phyloP scores from a whole-genome alignment of 768 basidiomycete genomes.

The Sistotremastrum niveocremeum region DNA sequence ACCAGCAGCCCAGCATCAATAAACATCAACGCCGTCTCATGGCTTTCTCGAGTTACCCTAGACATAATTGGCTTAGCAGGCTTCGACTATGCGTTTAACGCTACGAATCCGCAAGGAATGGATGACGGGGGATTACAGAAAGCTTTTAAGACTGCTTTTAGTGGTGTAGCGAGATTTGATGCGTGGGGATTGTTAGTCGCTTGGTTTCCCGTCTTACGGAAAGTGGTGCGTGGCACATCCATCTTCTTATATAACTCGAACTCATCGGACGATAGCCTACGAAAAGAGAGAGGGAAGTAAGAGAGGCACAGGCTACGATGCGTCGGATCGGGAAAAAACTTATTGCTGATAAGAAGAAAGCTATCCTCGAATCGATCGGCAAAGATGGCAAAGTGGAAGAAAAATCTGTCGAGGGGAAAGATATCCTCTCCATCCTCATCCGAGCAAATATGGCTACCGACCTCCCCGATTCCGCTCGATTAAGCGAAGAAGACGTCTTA shows the following conservation, averaged over 20 bases:
- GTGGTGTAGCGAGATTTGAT: constrained; percentile 2
- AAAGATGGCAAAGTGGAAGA: constrained; percentile 1
- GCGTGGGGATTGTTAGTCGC: constrained; percentile 19
- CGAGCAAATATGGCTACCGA: constrained; percentile 5
- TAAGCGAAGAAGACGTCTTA: constrained; percentile 4
- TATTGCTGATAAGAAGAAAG: constrained; percentile 10
- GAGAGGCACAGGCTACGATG: constrained; percentile 5
- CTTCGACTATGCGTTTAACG: constrained; percentile 24
- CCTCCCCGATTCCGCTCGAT: not conserved
- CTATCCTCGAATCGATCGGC: not conserved
- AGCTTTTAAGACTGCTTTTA: constrained; percentile 22
- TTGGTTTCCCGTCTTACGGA: constrained; percentile 24
- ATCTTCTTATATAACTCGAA: too few relatives aligned
- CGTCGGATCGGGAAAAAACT: constrained; percentile 16
- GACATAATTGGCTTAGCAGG: constrained; percentile 20
- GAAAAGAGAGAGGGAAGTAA: constrained; percentile 6
- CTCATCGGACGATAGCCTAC: constrained; percentile 11
- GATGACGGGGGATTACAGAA: constrained; percentile 23
- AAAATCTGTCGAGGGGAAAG: constrained; percentile 2
- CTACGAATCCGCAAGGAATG: constrained; percentile 14
- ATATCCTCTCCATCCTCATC: constrained; percentile 6
- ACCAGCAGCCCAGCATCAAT: not conserved
- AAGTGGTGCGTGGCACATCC: constrained; percentile 30
- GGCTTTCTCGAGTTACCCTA: constrained; percentile 11
- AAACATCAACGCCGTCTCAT: constrained; percentile 5